Evolutionary conservation across 2,329 filamentous ascomycete genomes (phyloP).

Genomic region (Talaromyces marneffei): DNA sequence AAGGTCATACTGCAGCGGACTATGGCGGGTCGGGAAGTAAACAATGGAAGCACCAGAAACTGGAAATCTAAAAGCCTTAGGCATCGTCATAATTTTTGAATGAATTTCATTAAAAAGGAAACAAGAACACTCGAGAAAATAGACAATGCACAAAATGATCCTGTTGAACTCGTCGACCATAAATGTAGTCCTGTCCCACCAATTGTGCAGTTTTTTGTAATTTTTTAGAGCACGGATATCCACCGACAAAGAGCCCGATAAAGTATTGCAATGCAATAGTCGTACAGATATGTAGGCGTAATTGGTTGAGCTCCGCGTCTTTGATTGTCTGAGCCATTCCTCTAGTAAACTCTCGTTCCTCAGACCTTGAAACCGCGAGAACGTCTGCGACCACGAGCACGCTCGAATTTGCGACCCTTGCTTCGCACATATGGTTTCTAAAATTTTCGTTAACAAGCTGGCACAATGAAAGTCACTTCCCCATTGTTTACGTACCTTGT

Average conservation of each 20-base stretch:
- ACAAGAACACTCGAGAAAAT: slow-evolving; percentile 10
- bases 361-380: slow-evolving; percentile 99
- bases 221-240: slow-evolving; percentile 1
- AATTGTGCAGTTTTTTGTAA: slow-evolving; percentile 7
- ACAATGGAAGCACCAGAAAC: slow-evolving; percentile 51
- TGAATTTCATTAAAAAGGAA: slow-evolving; percentile 10
- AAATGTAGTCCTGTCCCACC: slow-evolving; percentile 2
- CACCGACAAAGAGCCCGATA: slow-evolving; percentile 6
- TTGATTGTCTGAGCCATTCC: slow-evolving; percentile 9
- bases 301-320: slow-evolving; percentile 1
- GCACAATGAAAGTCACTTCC: background rate
- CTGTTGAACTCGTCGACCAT: slow-evolving; percentile 7
- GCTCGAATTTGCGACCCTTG: slow-evolving; percentile 99
- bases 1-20: slow-evolving; percentile 71
- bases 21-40: slow-evolving; percentile 56
- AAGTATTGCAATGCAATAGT: slow-evolving; percentile 6
- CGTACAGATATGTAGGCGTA: slow-evolving; percentile 3
- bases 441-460: background rate
- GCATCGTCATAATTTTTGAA: slow-evolving; percentile 7
- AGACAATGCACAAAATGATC: slow-evolving; percentile 11
- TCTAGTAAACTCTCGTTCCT: slow-evolving; percentile 30
- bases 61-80: slow-evolving; percentile 27
- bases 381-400: slow-evolving; percentile 95
- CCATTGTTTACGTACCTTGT: slow-evolving; percentile 66
- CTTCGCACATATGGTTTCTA: slow-evolving; percentile 95